A percentile compares a stretch with the other conserved stretches of the same genome.
Conservation (phyloP, 768 basidiomycete species). For the Auricularia cornea region DNA sequence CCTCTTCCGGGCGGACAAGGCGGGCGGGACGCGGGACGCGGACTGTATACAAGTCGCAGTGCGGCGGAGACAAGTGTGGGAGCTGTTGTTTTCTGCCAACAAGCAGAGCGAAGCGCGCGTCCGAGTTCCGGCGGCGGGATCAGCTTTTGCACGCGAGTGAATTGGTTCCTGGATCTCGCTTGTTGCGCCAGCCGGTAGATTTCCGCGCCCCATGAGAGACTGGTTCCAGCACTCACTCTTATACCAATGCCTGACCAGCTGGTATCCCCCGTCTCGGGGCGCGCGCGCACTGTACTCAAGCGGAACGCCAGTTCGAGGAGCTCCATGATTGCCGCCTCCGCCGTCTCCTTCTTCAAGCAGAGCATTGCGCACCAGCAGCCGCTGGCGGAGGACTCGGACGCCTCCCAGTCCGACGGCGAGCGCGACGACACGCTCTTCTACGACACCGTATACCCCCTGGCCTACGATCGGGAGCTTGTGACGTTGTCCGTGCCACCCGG, state of each 20-base stretch:
- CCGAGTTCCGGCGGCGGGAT: no score
- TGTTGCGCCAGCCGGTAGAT: background rate
- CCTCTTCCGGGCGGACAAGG: no score
- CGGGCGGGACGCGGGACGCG: no score
- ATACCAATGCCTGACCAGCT: background rate
- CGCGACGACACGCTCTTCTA: background rate
- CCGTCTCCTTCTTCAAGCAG: conserved; percentile 1
- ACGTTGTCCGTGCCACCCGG: background rate
- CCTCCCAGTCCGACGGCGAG: background rate
- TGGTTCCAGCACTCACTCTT: background rate
- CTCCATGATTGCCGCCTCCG: background rate
- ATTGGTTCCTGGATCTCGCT: background rate
- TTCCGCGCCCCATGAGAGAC: background rate
- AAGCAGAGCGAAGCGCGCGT: no score
- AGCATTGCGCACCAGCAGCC: background rate
- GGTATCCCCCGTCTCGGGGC: background rate
- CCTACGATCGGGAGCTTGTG: background rate
- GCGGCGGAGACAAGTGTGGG: no score
- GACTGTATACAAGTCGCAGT: no score
- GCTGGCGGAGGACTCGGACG: background rate
- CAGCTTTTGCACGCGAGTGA: background rate
- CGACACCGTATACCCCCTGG: background rate
- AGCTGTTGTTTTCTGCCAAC: no score
- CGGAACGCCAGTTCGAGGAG: background rate
- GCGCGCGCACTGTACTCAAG: background rate